Evolutionary conservation across 2,329 filamentous ascomycete genomes (phyloP).

Genomic region (Beauveria sp.): DNA sequence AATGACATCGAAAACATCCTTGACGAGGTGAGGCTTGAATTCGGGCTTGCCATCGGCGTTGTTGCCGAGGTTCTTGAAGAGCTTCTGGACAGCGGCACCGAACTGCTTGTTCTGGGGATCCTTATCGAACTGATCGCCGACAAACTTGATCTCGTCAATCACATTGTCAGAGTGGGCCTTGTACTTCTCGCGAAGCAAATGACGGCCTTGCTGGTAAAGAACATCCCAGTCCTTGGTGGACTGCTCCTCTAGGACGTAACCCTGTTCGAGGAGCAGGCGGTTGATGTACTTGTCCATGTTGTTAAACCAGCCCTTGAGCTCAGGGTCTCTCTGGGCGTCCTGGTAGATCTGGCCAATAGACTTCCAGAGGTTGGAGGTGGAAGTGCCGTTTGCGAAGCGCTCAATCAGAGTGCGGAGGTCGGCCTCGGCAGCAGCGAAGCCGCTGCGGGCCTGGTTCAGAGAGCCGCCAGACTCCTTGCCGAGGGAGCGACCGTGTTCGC

Average conservation of each 20-base stretch:
- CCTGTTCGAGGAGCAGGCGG: constrained; percentile 78
- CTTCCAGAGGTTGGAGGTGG: constrained; percentile 75
- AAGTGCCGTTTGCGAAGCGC: constrained; percentile 92
- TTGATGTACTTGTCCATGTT: constrained; percentile 69
- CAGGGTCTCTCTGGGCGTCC: constrained; percentile 77
- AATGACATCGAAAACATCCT: constrained; percentile 82
- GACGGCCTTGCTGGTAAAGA: constrained; percentile 78
- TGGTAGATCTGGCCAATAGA: constrained; percentile 79
- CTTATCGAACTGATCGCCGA: constrained; percentile 80
- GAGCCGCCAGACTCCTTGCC: constrained; percentile 57
- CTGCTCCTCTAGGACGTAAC: constrained; percentile 77
- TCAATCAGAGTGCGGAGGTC: constrained; percentile 79
- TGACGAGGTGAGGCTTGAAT: constrained; percentile 90
- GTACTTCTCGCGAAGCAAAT: constrained; percentile 84
- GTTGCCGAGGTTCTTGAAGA: constrained; percentile 82
- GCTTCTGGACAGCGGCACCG: constrained; percentile 64
- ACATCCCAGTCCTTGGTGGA: constrained; percentile 76
- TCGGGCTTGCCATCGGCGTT: constrained; percentile 74
- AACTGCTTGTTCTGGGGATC: constrained; percentile 84
- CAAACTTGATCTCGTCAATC: constrained; percentile 82
- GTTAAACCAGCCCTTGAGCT: constrained; percentile 87
- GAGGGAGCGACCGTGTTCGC: constrained; percentile 60
- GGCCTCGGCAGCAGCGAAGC: constrained; percentile 64
- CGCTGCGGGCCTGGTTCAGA: constrained; percentile 64
- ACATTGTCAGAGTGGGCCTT: constrained; percentile 77